Evolutionary conservation across 257 asterid genomes (phyloP).

Genomic region (Fraxinus cuspidata): DNA sequence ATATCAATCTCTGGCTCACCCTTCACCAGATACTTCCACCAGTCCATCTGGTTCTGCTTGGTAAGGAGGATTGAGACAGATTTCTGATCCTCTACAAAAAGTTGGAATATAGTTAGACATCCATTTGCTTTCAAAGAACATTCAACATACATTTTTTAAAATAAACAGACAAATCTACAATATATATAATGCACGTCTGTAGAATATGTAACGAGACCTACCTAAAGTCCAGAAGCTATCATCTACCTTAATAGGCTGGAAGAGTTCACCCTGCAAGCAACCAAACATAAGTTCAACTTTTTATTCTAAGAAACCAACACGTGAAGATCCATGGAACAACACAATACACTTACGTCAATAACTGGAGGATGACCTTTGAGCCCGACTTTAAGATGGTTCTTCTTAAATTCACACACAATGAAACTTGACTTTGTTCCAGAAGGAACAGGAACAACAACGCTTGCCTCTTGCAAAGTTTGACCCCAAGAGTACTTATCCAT

Average conservation of each 20-base stretch:
- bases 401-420: conserved; percentile 42
- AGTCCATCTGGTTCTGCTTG: conserved; percentile 82
- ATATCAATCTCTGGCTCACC: conserved; percentile 91
- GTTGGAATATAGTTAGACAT: not conserved
- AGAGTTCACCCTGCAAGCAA: conserved; percentile 68
- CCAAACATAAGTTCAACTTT: not conserved
- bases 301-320: not conserved
- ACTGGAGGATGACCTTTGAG: conserved; percentile 52
- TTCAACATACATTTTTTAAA: not conserved
- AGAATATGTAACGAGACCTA: conserved; percentile 24
- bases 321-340: not conserved
- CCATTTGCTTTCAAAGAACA: conserved; percentile 1
- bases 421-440: conserved; percentile 34
- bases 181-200: too few relatives aligned
- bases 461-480: conserved; percentile 78
- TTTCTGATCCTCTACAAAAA: conserved; percentile 74
- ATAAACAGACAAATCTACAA: conserved; percentile 3
- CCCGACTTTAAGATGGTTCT: conserved; percentile 44
- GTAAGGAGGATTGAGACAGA: conserved; percentile 70
- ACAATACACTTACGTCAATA: conserved; percentile 36
- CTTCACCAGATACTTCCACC: conserved; percentile 91
- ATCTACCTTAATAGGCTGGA: conserved; percentile 61
- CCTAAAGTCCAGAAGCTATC: conserved; percentile 91
- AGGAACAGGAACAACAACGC: conserved; percentile 44
- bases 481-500: conserved; percentile 75